Base-by-base conservation (phyloP, 441 rosid species). In the Aleurites moluccanus region DNA sequence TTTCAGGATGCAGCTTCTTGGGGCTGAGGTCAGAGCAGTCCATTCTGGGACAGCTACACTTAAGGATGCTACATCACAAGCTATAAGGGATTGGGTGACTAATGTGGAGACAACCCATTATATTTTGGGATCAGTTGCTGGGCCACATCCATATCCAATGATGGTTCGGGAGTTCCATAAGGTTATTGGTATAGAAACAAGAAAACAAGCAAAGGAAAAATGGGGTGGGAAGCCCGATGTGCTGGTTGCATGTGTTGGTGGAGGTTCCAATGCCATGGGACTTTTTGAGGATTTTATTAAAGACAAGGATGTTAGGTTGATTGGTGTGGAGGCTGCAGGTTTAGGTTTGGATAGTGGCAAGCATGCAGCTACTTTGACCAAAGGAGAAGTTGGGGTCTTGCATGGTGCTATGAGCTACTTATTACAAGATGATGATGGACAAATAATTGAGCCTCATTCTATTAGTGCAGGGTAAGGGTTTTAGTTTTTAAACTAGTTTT, bases 171-270 rank as follows among this genome's bases (percentile, higher is more conserved):
- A 95, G 69, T 95, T 92, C 74, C 98, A 95, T 80, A 91, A 90
- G 3, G 88, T 95, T 80, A 92, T 95, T 40, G 99, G 97, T 30
- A 82, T 80, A 69, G 98, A 95, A 83, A 95, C 99, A 47, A 88
- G 96, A 79, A 89, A 60, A 76, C 96, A 95, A 74, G 97, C 99
- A 0, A 74, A 85, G 80, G 93, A 92, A 73, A 94, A 92, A 82
- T 95, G 98, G 98, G 98, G 97, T 27, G 91, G 98, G 75, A 95
- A 89, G 83, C 99, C 97, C 18, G 99, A 95, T 82, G 90, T 92
- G 18, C 81, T 95, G 64, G 93, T 92, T 45, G 99, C 98, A 3
- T 95, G 98, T 73, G 90, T 95, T 3, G 99, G 97, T 69, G 97
- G 98, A 6, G 99, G 98, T 44, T 95, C 98, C 0, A 92, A 95